Evolutionary conservation across 345 rosid species (phyloP).

Genomic region (Eucalyptus globulus): DNA sequence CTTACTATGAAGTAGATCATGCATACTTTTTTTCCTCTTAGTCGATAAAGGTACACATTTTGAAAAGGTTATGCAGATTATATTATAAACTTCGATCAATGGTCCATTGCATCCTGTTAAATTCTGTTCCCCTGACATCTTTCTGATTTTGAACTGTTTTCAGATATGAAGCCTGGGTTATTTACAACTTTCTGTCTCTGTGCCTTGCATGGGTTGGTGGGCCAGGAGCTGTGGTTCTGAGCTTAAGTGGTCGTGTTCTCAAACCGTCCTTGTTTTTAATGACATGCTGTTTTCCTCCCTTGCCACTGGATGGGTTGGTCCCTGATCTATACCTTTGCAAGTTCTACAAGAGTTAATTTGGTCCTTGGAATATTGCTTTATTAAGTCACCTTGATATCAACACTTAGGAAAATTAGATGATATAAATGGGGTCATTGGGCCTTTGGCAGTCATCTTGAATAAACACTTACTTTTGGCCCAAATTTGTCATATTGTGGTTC

Average conservation of each 20-base stretch:
- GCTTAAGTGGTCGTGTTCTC: conserved; percentile 74
- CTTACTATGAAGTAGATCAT: not conserved
- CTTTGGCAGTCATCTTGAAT: not conserved
- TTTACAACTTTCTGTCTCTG: conserved; percentile 79
- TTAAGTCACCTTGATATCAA: not conserved
- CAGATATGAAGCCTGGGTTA: conserved; percentile 99
- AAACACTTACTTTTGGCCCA: not conserved
- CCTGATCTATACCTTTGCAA: not conserved
- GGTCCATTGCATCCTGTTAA: not conserved
- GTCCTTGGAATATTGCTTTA: not conserved
- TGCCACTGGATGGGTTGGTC: conserved; percentile 87
- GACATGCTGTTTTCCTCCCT: conserved; percentile 90
- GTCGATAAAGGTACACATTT: not conserved
- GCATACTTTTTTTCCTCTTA: not conserved
- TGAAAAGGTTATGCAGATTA: not conserved
- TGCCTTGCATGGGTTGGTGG: conserved; percentile 99
- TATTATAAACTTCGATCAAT: not conserved
- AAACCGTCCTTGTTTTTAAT: conserved; percentile 78
- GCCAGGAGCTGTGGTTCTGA: conserved; percentile 88
- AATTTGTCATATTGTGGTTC: not conserved
- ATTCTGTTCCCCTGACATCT: not conserved
- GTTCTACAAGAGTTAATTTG: not conserved
- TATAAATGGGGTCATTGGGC: not conserved
- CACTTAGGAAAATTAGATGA: not conserved
- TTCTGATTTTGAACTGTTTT: conserved; percentile 2